Conservation (phyloP, 805 yeast species). For the Metschnikowia borealis region DNA sequence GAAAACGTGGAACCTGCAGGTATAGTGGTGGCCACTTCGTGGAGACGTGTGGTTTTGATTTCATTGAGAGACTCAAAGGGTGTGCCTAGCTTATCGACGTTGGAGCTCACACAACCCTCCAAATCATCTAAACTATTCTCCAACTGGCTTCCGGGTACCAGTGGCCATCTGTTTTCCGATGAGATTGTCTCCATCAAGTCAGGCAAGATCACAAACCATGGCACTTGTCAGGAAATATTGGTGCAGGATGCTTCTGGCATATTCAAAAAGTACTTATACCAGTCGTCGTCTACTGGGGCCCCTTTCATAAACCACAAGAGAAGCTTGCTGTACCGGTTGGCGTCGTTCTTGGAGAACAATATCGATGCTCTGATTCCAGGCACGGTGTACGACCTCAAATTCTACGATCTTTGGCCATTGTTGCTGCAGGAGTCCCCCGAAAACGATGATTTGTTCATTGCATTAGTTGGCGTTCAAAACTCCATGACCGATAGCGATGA, state of each 20-base stretch:
- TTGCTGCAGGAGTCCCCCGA: constrained; percentile 19
- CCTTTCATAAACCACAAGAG: constrained; percentile 25
- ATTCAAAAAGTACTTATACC: constrained; percentile 28
- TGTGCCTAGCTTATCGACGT: constrained; percentile 44
- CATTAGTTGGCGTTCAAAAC: constrained; percentile 13
- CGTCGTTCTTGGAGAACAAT: constrained; percentile 25
- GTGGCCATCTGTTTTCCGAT: constrained; percentile 24
- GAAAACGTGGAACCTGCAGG: constrained; percentile 74
- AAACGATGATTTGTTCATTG: constrained; percentile 10
- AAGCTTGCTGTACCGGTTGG: constrained; percentile 31
- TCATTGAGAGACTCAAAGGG: constrained; percentile 67
- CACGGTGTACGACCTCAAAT: constrained; percentile 45
- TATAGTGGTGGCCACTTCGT: constrained; percentile 62
- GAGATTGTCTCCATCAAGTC: constrained; percentile 57
- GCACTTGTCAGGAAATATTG: constrained; percentile 36
- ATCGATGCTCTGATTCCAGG: constrained; percentile 48
- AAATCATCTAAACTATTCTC: constrained; percentile 9
- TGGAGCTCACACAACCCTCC: constrained; percentile 22
- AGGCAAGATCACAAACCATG: constrained; percentile 50
- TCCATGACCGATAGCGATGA: constrained; percentile 12
- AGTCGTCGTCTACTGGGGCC: constrained; percentile 25
- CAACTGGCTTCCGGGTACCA: constrained; percentile 10
- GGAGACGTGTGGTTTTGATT: constrained; percentile 60
- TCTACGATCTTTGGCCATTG: constrained; percentile 61
- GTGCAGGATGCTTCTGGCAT: constrained; percentile 46